Conservation (phyloP, 257 asterid genomes). For the Nicotiana noctiflora region DNA sequence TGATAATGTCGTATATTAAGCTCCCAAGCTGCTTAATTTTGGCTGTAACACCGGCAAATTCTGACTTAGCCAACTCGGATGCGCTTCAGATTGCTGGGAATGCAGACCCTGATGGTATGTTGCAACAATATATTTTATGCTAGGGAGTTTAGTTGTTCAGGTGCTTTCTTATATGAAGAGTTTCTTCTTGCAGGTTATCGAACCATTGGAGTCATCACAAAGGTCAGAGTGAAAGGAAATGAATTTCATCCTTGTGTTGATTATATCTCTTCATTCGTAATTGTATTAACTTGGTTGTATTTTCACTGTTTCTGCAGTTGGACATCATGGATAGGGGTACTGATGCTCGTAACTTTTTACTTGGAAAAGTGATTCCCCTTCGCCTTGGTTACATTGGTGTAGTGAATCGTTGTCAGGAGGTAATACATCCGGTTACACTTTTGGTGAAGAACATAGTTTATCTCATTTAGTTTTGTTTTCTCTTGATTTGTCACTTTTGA, state of each 20-base stretch:
- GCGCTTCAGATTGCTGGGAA: slow-evolving; percentile 97
- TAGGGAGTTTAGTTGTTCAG: neutral
- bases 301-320: slow-evolving; percentile 52
- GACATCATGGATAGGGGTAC: slow-evolving; percentile 99
- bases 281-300: neutral
- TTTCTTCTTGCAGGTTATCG: slow-evolving; percentile 66
- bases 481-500: neutral
- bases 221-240: slow-evolving; percentile 34
- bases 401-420: slow-evolving; percentile 98
- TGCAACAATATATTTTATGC: neutral
- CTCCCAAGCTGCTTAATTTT: slow-evolving; percentile 67
- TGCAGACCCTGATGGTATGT: slow-evolving; percentile 91
- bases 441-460: neutral
- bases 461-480: neutral
- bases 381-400: slow-evolving; percentile 96
- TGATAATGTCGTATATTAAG: slow-evolving; percentile 83
- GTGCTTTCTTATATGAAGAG: neutral
- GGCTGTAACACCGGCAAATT: slow-evolving; percentile 95
- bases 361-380: slow-evolving; percentile 94
- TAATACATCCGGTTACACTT: slow-evolving; percentile 18
- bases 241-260: neutral
- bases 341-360: slow-evolving; percentile 86
- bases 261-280: neutral
- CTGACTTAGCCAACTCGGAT: slow-evolving; percentile 94
- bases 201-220: slow-evolving; percentile 92